Conservation (phyloP, 2,329 filamentous ascomycete genomes). For the Colletotrichum kahawae region DNA sequence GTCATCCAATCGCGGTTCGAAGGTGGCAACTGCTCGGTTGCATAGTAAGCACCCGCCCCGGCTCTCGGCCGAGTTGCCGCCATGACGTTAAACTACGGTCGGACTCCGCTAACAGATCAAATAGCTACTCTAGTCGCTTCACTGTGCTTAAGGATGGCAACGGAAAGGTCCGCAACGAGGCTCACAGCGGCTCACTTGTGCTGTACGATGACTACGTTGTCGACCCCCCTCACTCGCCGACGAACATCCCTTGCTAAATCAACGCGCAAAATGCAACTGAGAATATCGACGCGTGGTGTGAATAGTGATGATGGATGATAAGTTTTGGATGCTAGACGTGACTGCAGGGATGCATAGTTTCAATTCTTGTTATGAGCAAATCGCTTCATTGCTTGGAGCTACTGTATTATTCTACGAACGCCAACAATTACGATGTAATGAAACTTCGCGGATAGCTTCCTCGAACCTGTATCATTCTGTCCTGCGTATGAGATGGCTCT, state of each 20-base stretch:
- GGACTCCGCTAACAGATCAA: neutral
- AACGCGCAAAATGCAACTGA: neutral
- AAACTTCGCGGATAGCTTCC: neutral
- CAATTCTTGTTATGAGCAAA: neutral
- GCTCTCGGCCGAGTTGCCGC: neutral
- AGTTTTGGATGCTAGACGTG: neutral
- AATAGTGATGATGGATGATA: neutral
- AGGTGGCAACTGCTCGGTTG: neutral
- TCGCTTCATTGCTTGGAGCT: neutral
- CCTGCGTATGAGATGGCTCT: neutral
- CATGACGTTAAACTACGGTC: neutral
- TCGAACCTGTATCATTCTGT: neutral
- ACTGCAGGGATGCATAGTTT: neutral
- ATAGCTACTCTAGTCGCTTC: conserved; percentile 8
- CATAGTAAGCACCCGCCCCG: neutral
- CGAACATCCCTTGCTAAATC: conserved; percentile 1
- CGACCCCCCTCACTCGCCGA: neutral
- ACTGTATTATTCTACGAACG: neutral
- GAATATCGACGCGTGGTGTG: neutral
- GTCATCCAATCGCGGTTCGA: neutral
- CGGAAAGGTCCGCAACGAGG: neutral
- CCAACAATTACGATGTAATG: neutral
- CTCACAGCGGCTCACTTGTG: neutral
- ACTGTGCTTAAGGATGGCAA: neutral
- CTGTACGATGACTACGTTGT: conserved; percentile 10